Evolutionary conservation across 805 yeast species (phyloP).

Genomic region (Candida incommunis): DNA sequence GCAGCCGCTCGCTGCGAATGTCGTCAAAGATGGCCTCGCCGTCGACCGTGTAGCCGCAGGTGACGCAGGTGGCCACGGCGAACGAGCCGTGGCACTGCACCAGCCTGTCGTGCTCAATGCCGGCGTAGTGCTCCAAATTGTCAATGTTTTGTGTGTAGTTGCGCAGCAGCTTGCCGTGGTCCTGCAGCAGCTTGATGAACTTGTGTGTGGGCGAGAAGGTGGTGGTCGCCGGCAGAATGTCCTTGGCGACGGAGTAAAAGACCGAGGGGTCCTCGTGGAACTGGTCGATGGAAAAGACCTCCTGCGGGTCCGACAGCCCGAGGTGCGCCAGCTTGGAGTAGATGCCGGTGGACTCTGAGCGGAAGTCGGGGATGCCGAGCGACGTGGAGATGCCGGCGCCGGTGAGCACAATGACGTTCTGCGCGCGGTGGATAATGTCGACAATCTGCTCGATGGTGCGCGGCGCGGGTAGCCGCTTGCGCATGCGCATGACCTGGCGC

Average conservation of each 20-base stretch:
- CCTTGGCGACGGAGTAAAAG: slow-evolving; percentile 75
- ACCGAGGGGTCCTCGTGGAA: slow-evolving; percentile 65
- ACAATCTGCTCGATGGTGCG: slow-evolving; percentile 44
- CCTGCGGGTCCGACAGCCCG: slow-evolving; percentile 78
- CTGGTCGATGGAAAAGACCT: slow-evolving; percentile 63
- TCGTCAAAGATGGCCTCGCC: slow-evolving; percentile 53
- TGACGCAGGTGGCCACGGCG: slow-evolving; percentile 72
- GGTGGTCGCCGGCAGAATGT: slow-evolving; percentile 61
- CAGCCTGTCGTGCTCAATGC: slow-evolving; percentile 47
- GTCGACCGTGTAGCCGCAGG: slow-evolving; percentile 51
- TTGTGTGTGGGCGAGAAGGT: slow-evolving; percentile 64
- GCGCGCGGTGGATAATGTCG: slow-evolving; percentile 36
- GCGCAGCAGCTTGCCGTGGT: slow-evolving; percentile 60
- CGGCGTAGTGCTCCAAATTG: slow-evolving; percentile 71
- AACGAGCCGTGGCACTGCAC: slow-evolving; percentile 92
- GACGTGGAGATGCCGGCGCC: slow-evolving; percentile 93
- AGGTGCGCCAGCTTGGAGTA: slow-evolving; percentile 53
- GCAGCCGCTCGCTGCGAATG: slow-evolving; percentile 45
- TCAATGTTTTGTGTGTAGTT: slow-evolving; percentile 90
- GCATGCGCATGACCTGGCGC: slow-evolving; percentile 9
- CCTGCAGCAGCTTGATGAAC: slow-evolving; percentile 60
- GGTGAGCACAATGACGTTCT: slow-evolving; percentile 57
- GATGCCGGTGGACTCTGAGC: slow-evolving; percentile 68
- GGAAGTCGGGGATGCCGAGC: slow-evolving; percentile 82
- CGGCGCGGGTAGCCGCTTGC: slow-evolving; percentile 11